Evolutionary conservation across 352 stramenopile genomes (phyloP).

Genomic region (Pythium monospermum): DNA sequence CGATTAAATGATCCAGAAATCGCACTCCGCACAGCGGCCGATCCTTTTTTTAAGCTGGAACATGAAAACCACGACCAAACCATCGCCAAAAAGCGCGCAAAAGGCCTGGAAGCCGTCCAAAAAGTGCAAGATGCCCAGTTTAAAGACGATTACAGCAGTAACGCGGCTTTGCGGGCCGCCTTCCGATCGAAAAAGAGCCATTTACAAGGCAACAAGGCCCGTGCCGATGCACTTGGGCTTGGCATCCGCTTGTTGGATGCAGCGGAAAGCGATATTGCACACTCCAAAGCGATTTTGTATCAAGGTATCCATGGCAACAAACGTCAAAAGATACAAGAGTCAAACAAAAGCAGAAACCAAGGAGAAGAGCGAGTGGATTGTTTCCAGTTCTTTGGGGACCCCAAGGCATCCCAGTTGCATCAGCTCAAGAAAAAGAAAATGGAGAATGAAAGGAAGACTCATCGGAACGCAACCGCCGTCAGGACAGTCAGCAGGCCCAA

Average conservation of each 20-base stretch:
- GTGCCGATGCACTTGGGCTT: constrained; percentile 41
- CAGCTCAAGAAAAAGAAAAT: constrained; percentile 33
- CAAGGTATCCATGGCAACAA: constrained; percentile 27
- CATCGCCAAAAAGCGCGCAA: constrained; percentile 36
- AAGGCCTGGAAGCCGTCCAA: constrained; percentile 48
- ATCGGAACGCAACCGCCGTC: not conserved
- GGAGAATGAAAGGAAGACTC: constrained; percentile 4
- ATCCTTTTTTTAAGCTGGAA: constrained; percentile 77
- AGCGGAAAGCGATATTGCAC: constrained; percentile 46
- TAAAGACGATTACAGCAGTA: constrained; percentile 68
- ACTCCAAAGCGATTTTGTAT: constrained; percentile 53
- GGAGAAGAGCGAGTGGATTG: constrained; percentile 7
- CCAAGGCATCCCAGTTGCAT: constrained; percentile 44
- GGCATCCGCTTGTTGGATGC: constrained; percentile 59
- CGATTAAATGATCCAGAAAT: constrained; percentile 52
- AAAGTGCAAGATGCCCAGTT: constrained; percentile 56
- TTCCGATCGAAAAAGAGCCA: constrained; percentile 64
- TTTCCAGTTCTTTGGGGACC: constrained; percentile 67
- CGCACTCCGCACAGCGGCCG: constrained; percentile 29
- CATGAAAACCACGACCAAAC: constrained; percentile 70
- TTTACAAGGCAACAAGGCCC: constrained; percentile 29
- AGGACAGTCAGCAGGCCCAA: not conserved
- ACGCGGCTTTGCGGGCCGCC: constrained; percentile 39
- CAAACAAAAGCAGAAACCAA: not conserved
- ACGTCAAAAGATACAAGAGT: constrained; percentile 4